Base-by-base conservation (phyloP, 1,284 basidiomycete genomes). In the Vanrija sp. region DNA sequence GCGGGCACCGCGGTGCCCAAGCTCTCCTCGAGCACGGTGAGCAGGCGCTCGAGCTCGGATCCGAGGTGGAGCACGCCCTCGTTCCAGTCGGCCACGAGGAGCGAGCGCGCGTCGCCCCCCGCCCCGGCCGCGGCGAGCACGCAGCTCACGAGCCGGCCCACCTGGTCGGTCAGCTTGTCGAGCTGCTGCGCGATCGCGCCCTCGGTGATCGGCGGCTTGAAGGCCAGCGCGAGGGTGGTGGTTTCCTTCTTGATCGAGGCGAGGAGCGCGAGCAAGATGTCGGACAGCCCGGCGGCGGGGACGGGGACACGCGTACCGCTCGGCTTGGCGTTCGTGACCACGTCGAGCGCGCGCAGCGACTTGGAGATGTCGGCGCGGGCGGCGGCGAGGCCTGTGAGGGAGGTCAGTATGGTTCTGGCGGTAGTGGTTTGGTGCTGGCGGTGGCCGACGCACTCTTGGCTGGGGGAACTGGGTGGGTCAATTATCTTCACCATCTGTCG, bases 151-250 rank as follows among this genome's bases (percentile, higher is more conserved):
- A 69, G 43, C 15, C 66, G 62, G 19, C 61, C 62, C 18, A 67
- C 47, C 24, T 64, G 54, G 35, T 69, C 65, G n/a, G 53, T 54
- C 23, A 69, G 48, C 45, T 69, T 70, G 18, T 64, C 60, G 36
- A 72, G 60, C 51, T 69, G 64, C 35, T 55, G 56, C 9, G 61
- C 45, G 3, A 67, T 68, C 3, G 65, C 71, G 10, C 53, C 53
- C 6, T 59, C 25, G 4, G 68, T 69, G 31, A 71, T 52, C 1
- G 72, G 72, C n/a, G 71, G 67, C 51, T 72, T 71, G 61, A 69
- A 69, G 2, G 69, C 60, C 12, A 75, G 56, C 6, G 69, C 60
- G 6, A 72, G 57, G 10, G 63, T 61, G 6, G 71, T 75, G 20
- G 56, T 57, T 8, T 53, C 55, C 22, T 68, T 64, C 25, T 61